Percentiles rank a stretch among this genome's conserved stretches.
phyloP scores from a whole-genome alignment of 169 alveolate species.

The Cystoisospora suis region DNA sequence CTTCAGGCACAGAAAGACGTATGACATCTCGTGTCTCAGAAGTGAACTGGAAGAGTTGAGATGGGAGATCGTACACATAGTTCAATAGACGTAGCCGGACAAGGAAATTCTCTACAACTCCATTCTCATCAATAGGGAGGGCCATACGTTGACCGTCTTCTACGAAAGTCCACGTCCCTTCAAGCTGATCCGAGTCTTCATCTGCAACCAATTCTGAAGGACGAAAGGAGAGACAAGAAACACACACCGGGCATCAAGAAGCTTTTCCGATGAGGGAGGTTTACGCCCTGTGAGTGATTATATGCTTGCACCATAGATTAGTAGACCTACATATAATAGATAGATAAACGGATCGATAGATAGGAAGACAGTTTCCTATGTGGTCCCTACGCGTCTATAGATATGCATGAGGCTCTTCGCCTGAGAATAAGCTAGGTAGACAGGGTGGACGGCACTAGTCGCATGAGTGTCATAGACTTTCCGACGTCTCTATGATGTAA shows the following conservation, averaged over 20 bases:
- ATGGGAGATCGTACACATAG: conserved; percentile 50
- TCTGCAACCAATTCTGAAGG: neutral
- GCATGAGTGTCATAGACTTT: no score
- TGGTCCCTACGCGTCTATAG: neutral
- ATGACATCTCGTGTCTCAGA: conserved; percentile 47
- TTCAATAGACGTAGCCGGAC: conserved; percentile 54
- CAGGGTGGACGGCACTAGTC: no score
- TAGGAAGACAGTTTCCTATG: neutral
- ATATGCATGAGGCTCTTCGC: no score
- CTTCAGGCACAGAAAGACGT: conserved; percentile 54
- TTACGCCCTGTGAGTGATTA: neutral
- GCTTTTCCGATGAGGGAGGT: no score
- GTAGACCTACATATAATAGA: neutral
- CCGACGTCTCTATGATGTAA: no score
- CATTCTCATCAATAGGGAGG: conserved; percentile 47
- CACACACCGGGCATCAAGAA: neutral
- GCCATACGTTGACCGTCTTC: conserved; percentile 18
- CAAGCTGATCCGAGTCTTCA: conserved; percentile 37
- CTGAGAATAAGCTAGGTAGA: no score
- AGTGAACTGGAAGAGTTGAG: conserved; percentile 31
- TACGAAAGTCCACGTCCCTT: conserved; percentile 33
- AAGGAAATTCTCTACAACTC: conserved; percentile 32
- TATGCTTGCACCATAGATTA: neutral
- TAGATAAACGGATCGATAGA: neutral
- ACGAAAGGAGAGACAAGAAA: neutral